phyloP scores from a whole-genome alignment of 2,329 filamentous ascomycete genomes.

The Blumeriella jaapii region DNA sequence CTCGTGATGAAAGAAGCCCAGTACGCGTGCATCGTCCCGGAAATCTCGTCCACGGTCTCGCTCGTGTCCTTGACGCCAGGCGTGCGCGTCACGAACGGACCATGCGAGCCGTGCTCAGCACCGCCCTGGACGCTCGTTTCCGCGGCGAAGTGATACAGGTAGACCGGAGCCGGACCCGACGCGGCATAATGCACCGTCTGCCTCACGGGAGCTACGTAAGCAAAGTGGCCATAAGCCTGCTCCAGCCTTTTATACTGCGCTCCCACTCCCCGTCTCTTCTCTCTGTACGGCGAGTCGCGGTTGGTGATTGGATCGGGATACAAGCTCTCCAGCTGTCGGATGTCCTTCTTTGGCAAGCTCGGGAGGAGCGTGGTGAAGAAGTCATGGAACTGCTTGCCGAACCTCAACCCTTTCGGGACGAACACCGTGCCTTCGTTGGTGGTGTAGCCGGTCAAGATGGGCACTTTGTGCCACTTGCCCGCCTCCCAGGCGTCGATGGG shows the following conservation, averaged over 20 bases:
- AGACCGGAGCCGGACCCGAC: slow-evolving; percentile 29
- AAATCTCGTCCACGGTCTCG: slow-evolving; percentile 13
- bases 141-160: slow-evolving; percentile 50
- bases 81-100: slow-evolving; percentile 34
- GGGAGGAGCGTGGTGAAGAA: slow-evolving; percentile 56
- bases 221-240: slow-evolving; percentile 51
- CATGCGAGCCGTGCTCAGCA: slow-evolving; percentile 35
- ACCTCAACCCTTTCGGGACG: slow-evolving; percentile 38
- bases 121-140: slow-evolving; percentile 24
- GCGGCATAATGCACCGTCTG: slow-evolving; percentile 40
- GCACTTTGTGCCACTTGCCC: slow-evolving; percentile 41
- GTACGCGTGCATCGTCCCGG: slow-evolving; percentile 25
- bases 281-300: slow-evolving; percentile 31
- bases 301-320: slow-evolving; percentile 48
- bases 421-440: slow-evolving; percentile 59
- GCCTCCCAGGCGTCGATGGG: slow-evolving; percentile 49
- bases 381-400: slow-evolving; percentile 39
- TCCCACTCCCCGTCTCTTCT: slow-evolving; percentile 32
- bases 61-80: slow-evolving; percentile 5
- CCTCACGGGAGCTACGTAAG: slow-evolving; percentile 51
- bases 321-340: slow-evolving; percentile 42
- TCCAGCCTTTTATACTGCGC: slow-evolving; percentile 45
- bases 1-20: slow-evolving; percentile 25
- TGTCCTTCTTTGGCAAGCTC: slow-evolving; percentile 37
- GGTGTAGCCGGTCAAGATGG: slow-evolving; percentile 59